Evolutionary conservation across 2,329 filamentous ascomycete genomes (phyloP).

Genomic region (Calycina marina): DNA sequence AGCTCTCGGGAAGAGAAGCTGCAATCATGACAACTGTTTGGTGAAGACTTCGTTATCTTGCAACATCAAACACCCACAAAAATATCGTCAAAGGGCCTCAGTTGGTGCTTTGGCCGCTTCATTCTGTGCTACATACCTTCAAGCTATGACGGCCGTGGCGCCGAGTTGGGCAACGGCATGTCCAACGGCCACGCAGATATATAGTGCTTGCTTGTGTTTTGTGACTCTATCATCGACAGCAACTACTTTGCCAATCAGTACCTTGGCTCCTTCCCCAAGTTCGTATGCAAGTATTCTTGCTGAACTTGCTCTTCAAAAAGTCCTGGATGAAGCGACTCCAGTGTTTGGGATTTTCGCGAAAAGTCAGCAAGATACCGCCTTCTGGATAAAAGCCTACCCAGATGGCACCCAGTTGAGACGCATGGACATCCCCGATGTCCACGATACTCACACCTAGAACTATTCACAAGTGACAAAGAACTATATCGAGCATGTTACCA

Average conservation of each 20-base stretch:
- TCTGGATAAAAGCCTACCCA: slow-evolving; percentile 31
- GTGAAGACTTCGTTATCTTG: no score
- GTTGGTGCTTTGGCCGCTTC: no score
- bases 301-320: slow-evolving; percentile 27
- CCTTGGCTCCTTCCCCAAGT: neutral
- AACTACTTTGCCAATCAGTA: slow-evolving; percentile 21
- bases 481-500: slow-evolving; percentile 25
- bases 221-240: no score
- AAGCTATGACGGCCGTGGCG: no score
- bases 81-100: no score
- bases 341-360: slow-evolving; percentile 27
- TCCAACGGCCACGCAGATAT: slow-evolving; percentile 24
- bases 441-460: slow-evolving; percentile 37
- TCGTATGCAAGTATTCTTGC: slow-evolving; percentile 13
- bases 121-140: no score
- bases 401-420: slow-evolving; percentile 29
- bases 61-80: no score
- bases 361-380: slow-evolving; percentile 16
- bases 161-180: slow-evolving; percentile 18
- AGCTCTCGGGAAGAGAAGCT: no score
- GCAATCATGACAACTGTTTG: no score
- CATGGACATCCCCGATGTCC: slow-evolving; percentile 35
- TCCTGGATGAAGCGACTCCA: slow-evolving; percentile 27
- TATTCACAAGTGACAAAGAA: slow-evolving; percentile 30
- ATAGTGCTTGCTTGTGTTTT: slow-evolving; percentile 25